These are phyloP conservation scores for Asterionellopsis glacialis DNA, from an alignment of 108 stramenopile genomes.

Conservation along the genomic window DNA sequence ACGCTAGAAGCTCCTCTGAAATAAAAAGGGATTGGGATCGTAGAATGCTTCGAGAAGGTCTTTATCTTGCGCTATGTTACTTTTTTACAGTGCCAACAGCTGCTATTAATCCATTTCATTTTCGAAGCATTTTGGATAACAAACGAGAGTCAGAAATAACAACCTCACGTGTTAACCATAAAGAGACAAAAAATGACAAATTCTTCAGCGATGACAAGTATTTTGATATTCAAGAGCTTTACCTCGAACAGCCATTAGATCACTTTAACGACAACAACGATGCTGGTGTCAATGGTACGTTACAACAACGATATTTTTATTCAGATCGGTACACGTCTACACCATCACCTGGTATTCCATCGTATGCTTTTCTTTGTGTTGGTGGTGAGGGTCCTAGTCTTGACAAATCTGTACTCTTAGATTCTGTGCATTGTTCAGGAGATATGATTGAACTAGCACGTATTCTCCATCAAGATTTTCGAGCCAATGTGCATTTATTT, in stretches of 20 bases:
- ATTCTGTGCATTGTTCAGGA: constrained; percentile 84
- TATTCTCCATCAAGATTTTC: constrained; percentile 16
- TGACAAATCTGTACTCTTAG: constrained; percentile 53
- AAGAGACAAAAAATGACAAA: too few species aligned
- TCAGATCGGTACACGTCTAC: constrained; percentile 35
- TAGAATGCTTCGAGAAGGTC: too few species aligned
- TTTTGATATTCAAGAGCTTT: constrained; percentile 52
- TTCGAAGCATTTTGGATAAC: too few species aligned
- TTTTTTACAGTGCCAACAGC: too few species aligned
- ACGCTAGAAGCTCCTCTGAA: too few species aligned
- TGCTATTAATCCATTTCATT: too few species aligned
- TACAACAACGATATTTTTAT: constrained; percentile 72
- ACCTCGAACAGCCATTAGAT: constrained; percentile 56
- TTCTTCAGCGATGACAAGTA: too few species aligned
- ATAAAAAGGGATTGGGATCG: too few species aligned
- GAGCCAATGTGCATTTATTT: constrained; percentile 53
- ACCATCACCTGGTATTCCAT: neutral
- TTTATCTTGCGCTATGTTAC: too few species aligned
- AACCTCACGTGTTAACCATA: too few species aligned
- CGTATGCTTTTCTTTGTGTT: constrained; percentile 66
- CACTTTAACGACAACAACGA: constrained; percentile 47
- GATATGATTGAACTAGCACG: constrained; percentile 82
- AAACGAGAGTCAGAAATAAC: too few species aligned
- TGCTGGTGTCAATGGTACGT: constrained; percentile 13
- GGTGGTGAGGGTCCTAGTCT: constrained; percentile 88